These are phyloP conservation scores for Aspergillus sp. DNA, from an alignment of 2,329 filamentous ascomycete species.

Conservation along the genomic window DNA sequence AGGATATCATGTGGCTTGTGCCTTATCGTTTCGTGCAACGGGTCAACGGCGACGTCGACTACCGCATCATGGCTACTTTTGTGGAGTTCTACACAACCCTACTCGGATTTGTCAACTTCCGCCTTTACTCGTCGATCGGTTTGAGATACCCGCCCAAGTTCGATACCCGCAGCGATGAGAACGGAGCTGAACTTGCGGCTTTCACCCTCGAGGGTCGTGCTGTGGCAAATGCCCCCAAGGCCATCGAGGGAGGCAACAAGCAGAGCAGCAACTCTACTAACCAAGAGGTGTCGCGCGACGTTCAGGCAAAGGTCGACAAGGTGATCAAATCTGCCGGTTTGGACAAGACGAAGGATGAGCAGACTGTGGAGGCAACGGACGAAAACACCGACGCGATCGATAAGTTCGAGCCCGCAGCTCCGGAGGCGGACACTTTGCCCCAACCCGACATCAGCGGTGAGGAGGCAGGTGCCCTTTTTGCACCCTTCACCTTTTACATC, in stretches of 20 bases:
- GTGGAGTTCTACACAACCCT: conserved; percentile 98
- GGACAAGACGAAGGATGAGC: conserved; percentile 43
- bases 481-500: conserved; percentile 85
- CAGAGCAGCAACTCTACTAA: conserved; percentile 50
- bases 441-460: conserved; percentile 70
- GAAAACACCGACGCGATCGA: conserved; percentile 69
- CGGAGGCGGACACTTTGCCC: conserved; percentile 79
- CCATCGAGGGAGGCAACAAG: conserved; percentile 53
- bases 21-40: conserved; percentile 98
- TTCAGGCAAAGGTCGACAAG: conserved; percentile 66
- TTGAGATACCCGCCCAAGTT: conserved; percentile 96
- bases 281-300: conserved; percentile 65
- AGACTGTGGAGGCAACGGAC: conserved; percentile 47
- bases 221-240: conserved; percentile 48
- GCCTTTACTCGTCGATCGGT: conserved; percentile 86
- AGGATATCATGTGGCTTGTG: conserved; percentile 95
- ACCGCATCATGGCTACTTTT: conserved; percentile 98
- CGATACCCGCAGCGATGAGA: conserved; percentile 79
- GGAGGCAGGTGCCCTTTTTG: conserved; percentile 74
- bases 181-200: conserved; percentile 83
- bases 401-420: conserved; percentile 82
- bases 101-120: conserved; percentile 92
- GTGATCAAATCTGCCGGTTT: conserved; percentile 43
- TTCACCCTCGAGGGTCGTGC: conserved; percentile 83
- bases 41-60: conserved; percentile 91